These are phyloP conservation scores for Jaminaea rosea DNA, from an alignment of 1,284 basidiomycete genomes.

Conservation along the genomic window DNA sequence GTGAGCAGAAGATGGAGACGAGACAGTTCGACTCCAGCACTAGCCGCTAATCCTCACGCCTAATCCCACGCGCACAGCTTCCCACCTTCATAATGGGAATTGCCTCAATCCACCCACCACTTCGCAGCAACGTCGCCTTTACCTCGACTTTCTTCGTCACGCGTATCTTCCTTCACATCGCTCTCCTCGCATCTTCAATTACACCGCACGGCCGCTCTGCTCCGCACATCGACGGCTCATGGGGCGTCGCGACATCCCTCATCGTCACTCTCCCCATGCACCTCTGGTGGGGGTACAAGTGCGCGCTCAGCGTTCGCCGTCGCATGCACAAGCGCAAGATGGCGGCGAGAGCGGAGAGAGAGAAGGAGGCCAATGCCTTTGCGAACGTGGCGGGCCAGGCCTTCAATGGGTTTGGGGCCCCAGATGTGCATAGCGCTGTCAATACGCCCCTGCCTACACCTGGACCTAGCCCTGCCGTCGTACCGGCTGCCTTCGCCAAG, in stretches of 20 bases:
- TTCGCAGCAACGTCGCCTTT: slow-evolving; percentile 44
- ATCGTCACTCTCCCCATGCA: slow-evolving; percentile 43
- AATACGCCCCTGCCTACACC: slow-evolving; percentile 40
- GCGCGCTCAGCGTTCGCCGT: slow-evolving; percentile 32
- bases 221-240: slow-evolving; percentile 23
- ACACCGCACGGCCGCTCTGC: slow-evolving; percentile 26
- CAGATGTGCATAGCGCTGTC: slow-evolving; percentile 32
- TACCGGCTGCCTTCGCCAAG: slow-evolving; percentile 25
- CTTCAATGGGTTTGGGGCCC: slow-evolving; percentile 32
- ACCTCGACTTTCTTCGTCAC: slow-evolving; percentile 41
- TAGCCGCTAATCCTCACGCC: neutral
- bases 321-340: slow-evolving; percentile 38
- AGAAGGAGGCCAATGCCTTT: slow-evolving; percentile 18
- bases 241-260: slow-evolving; percentile 26
- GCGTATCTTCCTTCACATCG: slow-evolving; percentile 38
- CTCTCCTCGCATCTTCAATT: slow-evolving; percentile 21
- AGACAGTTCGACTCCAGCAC: neutral
- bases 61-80: slow-evolving; percentile 11
- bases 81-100: slow-evolving; percentile 45
- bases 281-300: slow-evolving; percentile 45
- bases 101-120: slow-evolving; percentile 29
- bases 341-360: slow-evolving; percentile 18
- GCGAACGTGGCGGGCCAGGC: slow-evolving; percentile 24
- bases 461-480: slow-evolving; percentile 18
- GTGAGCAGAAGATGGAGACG: slow-evolving; percentile 2